A percentile compares a stretch with the other conserved stretches of the same genome.
Conservation (phyloP, 1,284 basidiomycete species). For the Cutaneotrichosporon daszewskae region DNA sequence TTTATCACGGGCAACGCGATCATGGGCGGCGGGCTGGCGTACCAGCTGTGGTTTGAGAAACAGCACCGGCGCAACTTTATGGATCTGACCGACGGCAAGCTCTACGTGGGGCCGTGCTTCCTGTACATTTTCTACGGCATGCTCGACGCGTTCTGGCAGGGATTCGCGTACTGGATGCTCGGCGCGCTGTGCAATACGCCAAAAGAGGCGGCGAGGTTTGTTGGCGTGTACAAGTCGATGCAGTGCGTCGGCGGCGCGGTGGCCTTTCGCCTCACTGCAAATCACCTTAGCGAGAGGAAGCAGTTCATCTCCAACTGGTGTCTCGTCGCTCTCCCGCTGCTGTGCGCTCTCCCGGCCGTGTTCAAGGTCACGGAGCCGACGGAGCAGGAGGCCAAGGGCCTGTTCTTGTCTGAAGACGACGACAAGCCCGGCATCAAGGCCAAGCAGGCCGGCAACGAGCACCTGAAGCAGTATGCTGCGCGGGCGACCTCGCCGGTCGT, state of each 20-base stretch:
- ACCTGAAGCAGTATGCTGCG: background rate
- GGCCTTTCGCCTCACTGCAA: conserved; percentile 13
- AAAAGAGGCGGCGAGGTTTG: conserved; percentile 19
- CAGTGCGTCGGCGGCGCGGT: conserved; percentile 20
- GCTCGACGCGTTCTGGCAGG: conserved; percentile 40
- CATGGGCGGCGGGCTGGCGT: conserved; percentile 24
- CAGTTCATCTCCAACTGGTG: conserved; percentile 26
- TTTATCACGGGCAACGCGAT: conserved; percentile 23
- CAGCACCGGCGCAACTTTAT: conserved; percentile 11
- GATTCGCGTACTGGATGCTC: conserved; percentile 32
- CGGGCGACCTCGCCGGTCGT: too few species aligned
- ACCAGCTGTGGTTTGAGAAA: conserved; percentile 12
- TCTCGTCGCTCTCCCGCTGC: conserved; percentile 13
- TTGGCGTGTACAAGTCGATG: conserved; percentile 24
- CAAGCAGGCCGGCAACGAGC: conserved; percentile 5
- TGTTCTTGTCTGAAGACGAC: conserved; percentile 12
- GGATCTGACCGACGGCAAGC: conserved; percentile 13
- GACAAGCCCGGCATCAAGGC: conserved; percentile 8
- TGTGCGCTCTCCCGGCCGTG: conserved; percentile 18
- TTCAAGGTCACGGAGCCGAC: conserved; percentile 19
- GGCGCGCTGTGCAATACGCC: conserved; percentile 23
- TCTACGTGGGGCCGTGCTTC: conserved; percentile 23
- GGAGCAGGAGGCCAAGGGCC: conserved; percentile 12
- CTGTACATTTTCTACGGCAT: conserved; percentile 39
- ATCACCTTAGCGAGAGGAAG: conserved; percentile 14